Base-by-base conservation (phyloP, 805 yeast species). In the Barnettozyma wickerhamii region DNA sequence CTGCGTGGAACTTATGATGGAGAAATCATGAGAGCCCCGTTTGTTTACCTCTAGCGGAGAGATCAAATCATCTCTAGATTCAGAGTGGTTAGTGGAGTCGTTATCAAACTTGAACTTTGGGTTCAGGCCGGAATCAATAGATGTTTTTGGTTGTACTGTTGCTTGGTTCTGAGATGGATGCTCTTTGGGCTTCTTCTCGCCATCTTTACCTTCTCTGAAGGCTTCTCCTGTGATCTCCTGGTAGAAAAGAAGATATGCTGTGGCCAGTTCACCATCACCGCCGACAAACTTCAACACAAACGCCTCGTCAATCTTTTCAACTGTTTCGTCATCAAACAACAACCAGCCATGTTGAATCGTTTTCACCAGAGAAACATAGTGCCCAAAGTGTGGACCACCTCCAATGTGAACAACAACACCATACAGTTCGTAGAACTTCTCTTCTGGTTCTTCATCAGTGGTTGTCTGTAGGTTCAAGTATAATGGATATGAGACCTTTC, bases 381-480 rank as follows among this genome's bases (percentile, higher is more conserved):
- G 99, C 0, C 99, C 99, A 63, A 90, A 96, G 66, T 88, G 89
- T 1, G 98, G 97, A 0, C 98, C 97, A 4, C 96, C 95, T 6
- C 99, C 99, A 50, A 93, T 80, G 58, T 93, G 99, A 10, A 93
- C 89, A 10, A 93, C 93, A 32, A 91, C 81, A 0, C 91, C 87
- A 47, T 79, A 83, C 37, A 93, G 65, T 53, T 90, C 96, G 55
- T 89, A 93, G 15, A 81, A 68, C 51, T 75, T 77, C 2, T 75
- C 69, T 13, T 73, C 72, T 0, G 89, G 76, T 23, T 36, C 24
- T 23, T 91, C 81, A 54, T 81, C 56, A 20, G 48, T 0, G 89
- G 76, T 23, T 36, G 21, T 23, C 91, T 81, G 53, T 81, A 55
- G 19, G 48, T 88, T 67, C 41, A 93, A 64, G 34, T 73, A 75